A percentile compares a stretch with the other conserved stretches of the same genome.
phyloP scores from a whole-genome alignment of 2,329 filamentous ascomycete species.

The Exserohilum rostratum region DNA sequence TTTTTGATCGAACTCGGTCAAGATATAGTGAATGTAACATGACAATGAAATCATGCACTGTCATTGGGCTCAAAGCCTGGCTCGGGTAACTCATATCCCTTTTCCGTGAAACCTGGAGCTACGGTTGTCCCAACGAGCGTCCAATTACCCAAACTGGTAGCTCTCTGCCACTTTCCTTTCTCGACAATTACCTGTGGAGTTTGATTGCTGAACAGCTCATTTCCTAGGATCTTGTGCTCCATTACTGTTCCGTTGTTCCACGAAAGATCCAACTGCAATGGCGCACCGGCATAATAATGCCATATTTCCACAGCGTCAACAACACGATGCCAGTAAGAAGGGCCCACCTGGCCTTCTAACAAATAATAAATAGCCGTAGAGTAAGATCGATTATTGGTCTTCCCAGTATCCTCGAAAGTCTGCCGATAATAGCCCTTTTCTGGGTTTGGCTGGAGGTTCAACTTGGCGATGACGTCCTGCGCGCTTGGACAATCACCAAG shows the following conservation, averaged over 20 bases:
- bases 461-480: conserved; percentile 52
- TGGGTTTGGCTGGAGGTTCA: conserved; percentile 53
- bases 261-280: conserved; percentile 55
- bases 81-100: conserved; percentile 26
- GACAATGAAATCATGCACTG: neutral
- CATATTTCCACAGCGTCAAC: conserved; percentile 58
- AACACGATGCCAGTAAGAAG: conserved; percentile 60
- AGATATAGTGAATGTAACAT: neutral
- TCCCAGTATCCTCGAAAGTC: conserved; percentile 53
- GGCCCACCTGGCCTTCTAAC: conserved; percentile 51
- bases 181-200: conserved; percentile 54
- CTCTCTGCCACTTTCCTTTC: conserved; percentile 55
- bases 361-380: conserved; percentile 63
- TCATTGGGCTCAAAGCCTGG: conserved; percentile 23
- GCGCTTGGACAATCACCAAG: conserved; percentile 28
- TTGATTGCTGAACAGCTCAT: conserved; percentile 53
- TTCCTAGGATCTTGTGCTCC: conserved; percentile 48
- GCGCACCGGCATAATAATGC: conserved; percentile 62
- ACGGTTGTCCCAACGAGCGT: conserved; percentile 54
- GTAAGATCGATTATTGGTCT: conserved; percentile 46
- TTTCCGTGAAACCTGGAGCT: conserved; percentile 25
- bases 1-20: too few relatives aligned
- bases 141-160: conserved; percentile 55
- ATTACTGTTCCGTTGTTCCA: conserved; percentile 49
- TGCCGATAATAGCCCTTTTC: conserved; percentile 60